Conservation (phyloP, 768 basidiomycete genomes). For the Panaeolus papilionaceus region DNA sequence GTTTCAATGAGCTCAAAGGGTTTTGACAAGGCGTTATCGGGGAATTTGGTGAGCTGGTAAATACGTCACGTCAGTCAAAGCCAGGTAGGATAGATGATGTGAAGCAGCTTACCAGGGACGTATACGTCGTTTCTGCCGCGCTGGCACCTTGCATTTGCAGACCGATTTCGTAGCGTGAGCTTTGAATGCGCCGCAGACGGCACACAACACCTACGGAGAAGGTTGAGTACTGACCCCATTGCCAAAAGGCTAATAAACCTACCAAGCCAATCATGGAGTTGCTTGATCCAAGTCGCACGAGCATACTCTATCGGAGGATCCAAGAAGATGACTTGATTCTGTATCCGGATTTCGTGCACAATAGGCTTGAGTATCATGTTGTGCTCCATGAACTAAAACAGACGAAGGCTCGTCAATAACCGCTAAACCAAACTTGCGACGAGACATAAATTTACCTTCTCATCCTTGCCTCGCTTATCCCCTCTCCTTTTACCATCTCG, state of each 20-base stretch:
- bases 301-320: constrained; percentile 98
- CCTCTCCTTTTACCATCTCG: constrained; percentile 59
- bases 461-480: constrained; percentile 77
- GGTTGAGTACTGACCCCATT: background rate
- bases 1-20: constrained; percentile 88
- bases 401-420: constrained; percentile 3
- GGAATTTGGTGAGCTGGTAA: constrained; percentile 72
- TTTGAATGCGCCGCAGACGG: constrained; percentile 85
- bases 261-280: constrained; percentile 92
- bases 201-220: constrained; percentile 77
- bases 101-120: constrained; percentile 63
- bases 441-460: constrained; percentile 59
- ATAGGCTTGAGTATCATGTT: constrained; percentile 84
- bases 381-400: constrained; percentile 67
- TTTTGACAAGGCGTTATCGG: constrained; percentile 68
- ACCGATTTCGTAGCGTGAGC: constrained; percentile 96
- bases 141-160: constrained; percentile 83
- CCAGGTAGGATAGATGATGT: background rate
- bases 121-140: constrained; percentile 78
- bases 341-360: constrained; percentile 95
- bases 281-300: constrained; percentile 85
- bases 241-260: constrained; percentile 18
- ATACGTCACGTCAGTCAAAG: constrained; percentile 21
- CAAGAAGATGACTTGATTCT: constrained; percentile 98
- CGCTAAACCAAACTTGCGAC: background rate